Percentiles rank a stretch among this genome's conserved stretches.
phyloP scores from a whole-genome alignment of 371 early-diverging fungal species.

The Rhizomucor miehei region DNA sequence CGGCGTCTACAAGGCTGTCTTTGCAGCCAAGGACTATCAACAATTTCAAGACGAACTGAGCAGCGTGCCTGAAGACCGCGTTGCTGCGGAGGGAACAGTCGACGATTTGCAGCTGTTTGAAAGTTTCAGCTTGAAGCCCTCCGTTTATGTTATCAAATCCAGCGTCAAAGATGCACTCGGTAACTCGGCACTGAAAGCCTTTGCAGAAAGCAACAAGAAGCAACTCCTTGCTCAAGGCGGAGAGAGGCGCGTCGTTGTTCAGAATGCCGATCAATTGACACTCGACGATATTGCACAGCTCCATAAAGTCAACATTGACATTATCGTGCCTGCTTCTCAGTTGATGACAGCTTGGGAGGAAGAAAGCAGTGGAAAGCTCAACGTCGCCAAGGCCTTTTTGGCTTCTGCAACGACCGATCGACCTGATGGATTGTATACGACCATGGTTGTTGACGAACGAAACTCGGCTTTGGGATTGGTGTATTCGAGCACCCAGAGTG shows the following conservation, averaged over 20 bases:
- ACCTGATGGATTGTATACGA: slow-evolving; percentile 85
- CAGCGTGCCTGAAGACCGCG: slow-evolving; percentile 41
- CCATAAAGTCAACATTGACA: slow-evolving; percentile 36
- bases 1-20: slow-evolving; percentile 60
- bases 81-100: slow-evolving; percentile 28
- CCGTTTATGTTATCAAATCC: slow-evolving; percentile 13
- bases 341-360: slow-evolving; percentile 27
- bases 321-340: slow-evolving; percentile 29
- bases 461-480: slow-evolving; percentile 88
- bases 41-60: slow-evolving; percentile 22
- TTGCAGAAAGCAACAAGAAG: slow-evolving; percentile 18
- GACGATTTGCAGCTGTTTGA: background rate
- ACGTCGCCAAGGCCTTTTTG: slow-evolving; percentile 69
- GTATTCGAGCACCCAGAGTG: slow-evolving; percentile 83
- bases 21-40: slow-evolving; percentile 35
- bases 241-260: slow-evolving; percentile 40
- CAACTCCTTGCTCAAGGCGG: slow-evolving; percentile 41
- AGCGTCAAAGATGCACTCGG: slow-evolving; percentile 5
- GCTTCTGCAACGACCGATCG: slow-evolving; percentile 77
- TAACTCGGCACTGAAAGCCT: slow-evolving; percentile 13
- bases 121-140: background rate
- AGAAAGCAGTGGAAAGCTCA: slow-evolving; percentile 38
- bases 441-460: slow-evolving; percentile 90
- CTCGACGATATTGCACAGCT: slow-evolving; percentile 35
- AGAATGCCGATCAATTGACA: slow-evolving; percentile 23